These are phyloP conservation scores for Lipomyces yamadae DNA, from an alignment of 805 yeast species.

Conservation along the genomic window DNA sequence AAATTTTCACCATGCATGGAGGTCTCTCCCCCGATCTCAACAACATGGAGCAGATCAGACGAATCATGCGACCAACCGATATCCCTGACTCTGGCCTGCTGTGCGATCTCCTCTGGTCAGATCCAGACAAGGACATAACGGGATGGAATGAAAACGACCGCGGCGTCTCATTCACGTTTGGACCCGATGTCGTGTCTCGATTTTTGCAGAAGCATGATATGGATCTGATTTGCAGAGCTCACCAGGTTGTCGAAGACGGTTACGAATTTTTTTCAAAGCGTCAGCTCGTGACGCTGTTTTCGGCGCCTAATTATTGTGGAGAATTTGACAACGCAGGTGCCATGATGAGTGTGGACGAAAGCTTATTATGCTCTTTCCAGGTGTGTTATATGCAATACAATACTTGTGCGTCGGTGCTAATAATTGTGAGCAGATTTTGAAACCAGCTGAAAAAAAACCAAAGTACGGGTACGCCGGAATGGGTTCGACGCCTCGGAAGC, in stretches of 20 bases:
- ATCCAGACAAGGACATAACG: slow-evolving; percentile 96
- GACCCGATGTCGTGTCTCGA: slow-evolving; percentile 98
- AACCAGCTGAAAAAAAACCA: slow-evolving; percentile 96
- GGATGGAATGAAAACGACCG: slow-evolving; percentile 99
- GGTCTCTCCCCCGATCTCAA: slow-evolving; percentile 96
- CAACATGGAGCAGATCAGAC: slow-evolving; percentile 97
- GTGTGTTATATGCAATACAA: not conserved
- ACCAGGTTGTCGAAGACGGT: slow-evolving; percentile 99
- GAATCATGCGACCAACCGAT: slow-evolving; percentile 99
- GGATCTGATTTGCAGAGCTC: slow-evolving; percentile 98
- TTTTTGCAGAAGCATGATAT: slow-evolving; percentile 96
- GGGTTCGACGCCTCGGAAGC: slow-evolving; percentile 41
- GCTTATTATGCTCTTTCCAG: slow-evolving; percentile 85
- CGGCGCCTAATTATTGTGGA: slow-evolving; percentile 96
- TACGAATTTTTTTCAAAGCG: slow-evolving; percentile 96
- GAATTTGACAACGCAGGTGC: slow-evolving; percentile 99
- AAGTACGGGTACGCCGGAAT: slow-evolving; percentile 54
- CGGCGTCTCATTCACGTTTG: slow-evolving; percentile 98
- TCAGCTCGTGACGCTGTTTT: slow-evolving; percentile 91
- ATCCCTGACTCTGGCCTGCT: slow-evolving; percentile 96
- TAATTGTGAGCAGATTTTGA: slow-evolving; percentile 68
- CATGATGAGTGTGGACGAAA: slow-evolving; percentile 98
- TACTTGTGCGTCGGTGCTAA: no score
- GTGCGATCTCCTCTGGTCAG: slow-evolving; percentile 97
- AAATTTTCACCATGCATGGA: slow-evolving; percentile 98